Base-by-base conservation (phyloP, 108 stramenopile genomes). In the Aurantiochytrium sp. region DNA sequence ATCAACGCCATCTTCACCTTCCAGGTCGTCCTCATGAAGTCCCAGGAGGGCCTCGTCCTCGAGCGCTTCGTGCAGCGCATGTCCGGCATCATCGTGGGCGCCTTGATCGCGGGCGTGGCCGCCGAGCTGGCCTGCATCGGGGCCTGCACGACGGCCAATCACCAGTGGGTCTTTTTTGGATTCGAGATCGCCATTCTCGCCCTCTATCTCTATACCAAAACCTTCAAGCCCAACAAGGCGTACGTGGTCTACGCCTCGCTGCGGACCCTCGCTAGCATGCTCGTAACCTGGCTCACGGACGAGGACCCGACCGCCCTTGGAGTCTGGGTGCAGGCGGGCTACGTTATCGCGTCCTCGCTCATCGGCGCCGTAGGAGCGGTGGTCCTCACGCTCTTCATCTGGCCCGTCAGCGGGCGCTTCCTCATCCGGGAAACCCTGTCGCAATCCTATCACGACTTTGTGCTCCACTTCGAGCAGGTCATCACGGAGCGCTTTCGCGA, bases 211-310 rank as follows among this genome's bases (percentile, higher is more conserved):
- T 81, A 48, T 41, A 2, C 30, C 45, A 41, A 48, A 24, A 22
- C n/a, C 12, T 6, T 48, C n/a, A 81, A n/a, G 45, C 73, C 45
- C 6, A 42, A 6, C 27, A 22, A 81, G 45, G 73, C 42, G 39
- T 81, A 81, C 30, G 4, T 30, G 12, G 39, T 41, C 0, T 81
- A 27, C 24, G 39, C 73, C 10, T 2, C 30, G 0, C 2, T 81
- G 73, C 73, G 73, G 24, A 81, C 73, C 42, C n/a, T 81, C 0
- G 45, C 73, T 6, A 81, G 42, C 39, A 81, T 81, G 73, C 27
- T 48, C 8, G 73, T 81, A 21, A 34, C 10, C 19, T 81, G 32
- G 6, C n/a, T 81, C n/a, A 81, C 42, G 2, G 10, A 6, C 10
- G 36, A 6, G 45, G 73, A 48, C 6, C 73, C 73, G 6, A 41